Base-by-base conservation (phyloP, 495 filamentous ascomycete species). In the Chaetomidium leptoderma region DNA sequence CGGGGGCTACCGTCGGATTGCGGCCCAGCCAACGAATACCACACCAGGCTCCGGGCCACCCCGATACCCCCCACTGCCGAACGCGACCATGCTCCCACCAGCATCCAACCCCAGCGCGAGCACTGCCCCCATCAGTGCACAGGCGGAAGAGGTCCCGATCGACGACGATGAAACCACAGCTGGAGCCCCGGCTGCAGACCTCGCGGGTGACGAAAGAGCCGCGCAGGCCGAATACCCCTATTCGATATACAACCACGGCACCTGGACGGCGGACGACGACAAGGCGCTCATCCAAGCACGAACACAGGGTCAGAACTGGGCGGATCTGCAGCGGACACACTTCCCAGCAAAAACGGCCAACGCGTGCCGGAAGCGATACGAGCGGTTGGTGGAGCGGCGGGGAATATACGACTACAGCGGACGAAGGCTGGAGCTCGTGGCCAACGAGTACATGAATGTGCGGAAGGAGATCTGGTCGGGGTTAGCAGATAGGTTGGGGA, bases 321-420 rank as follows among this genome's bases (percentile, higher is more conserved):
- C 76, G n/a, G 81, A 85, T 16, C 87, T 91, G 59, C 82, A 86
- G 54, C 73, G 72, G 32, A 74, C 72, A 21, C 78, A 86, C 72
- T 91, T 91, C 63, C 86, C 84, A 7, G 70, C 66, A 62, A 90
- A 90, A 70, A 86, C 86, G 17, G 77, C 86, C 17, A 91, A 91
- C 70, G 88, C 88, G 14, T 91, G 88, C 70, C 86, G 88, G 16
- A 91, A 91, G 69, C 80, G 88, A 35, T 84, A 90, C 64, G 88
- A 90, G 69, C 74, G 88, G 26, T 72, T 90, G 57, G 82, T 89
- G 75, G 86, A 88, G 71, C 74, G 80, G 42, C 74, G 74, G 40
- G 81, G 80, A 40, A 73, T 73, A 35, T 79, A 87, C 52, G 82
- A 86, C 59, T 86, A 84, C 81, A 84, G 88, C 62, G 76, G 74